A percentile compares a stretch with the other conserved stretches of the same genome.
Conservation (phyloP, 768 basidiomycete genomes). For the Boletellus emodensis region DNA sequence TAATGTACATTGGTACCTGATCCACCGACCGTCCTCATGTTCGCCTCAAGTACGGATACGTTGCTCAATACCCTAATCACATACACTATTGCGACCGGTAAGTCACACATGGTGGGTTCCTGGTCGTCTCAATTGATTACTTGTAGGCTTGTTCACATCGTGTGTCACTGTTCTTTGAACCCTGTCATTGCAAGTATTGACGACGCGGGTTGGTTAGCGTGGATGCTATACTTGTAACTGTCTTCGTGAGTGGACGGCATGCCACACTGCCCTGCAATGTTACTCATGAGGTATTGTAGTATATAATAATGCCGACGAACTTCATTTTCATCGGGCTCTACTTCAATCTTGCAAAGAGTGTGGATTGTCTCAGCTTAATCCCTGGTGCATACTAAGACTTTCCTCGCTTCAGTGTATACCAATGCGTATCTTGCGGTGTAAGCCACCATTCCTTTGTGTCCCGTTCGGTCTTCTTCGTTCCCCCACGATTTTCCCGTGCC, state of each 20-base stretch:
- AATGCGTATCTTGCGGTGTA: conserved; percentile 53
- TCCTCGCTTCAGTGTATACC: conserved; percentile 41
- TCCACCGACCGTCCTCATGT: no score
- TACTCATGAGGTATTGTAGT: conserved; percentile 21
- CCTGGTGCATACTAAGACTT: background rate
- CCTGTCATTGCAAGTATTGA: background rate
- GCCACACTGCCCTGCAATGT: no score
- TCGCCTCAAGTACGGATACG: no score
- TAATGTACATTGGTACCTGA: conserved; percentile 11
- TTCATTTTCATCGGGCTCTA: conserved; percentile 55
- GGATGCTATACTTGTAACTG: conserved; percentile 43
- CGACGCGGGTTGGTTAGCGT: conserved; percentile 32
- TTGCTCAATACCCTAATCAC: conserved; percentile 45
- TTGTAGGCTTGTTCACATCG: conserved; percentile 40
- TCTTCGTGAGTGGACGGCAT: conserved; percentile 27
- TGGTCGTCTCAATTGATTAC: conserved; percentile 6
- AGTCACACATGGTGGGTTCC: conserved; percentile 15
- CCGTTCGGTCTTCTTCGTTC: no score
- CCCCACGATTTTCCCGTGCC: no score
- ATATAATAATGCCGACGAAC: conserved; percentile 50
- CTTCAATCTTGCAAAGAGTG: no score
- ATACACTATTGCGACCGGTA: conserved; percentile 55
- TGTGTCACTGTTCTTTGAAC: conserved; percentile 21
- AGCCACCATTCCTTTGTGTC: background rate
- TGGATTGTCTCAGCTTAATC: background rate